Base-by-base conservation (phyloP, 441 rosid species). In the Aquilaria agallochum region DNA sequence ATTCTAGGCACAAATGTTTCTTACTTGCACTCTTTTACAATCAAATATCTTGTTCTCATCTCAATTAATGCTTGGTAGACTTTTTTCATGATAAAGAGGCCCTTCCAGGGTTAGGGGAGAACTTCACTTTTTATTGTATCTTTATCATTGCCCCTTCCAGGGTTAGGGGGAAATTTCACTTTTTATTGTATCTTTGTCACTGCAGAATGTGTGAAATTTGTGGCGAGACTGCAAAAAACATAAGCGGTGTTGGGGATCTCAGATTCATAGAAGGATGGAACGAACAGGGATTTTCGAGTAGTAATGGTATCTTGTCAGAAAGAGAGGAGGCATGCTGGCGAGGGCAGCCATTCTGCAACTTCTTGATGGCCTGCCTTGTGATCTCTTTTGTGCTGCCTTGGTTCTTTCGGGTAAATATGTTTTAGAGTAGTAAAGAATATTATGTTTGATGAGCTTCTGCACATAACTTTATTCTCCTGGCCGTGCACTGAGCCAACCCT, bases 121-220 rank as follows among this genome's bases (percentile, higher is more conserved):
- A 20, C 27, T 20, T 20, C 27, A 20, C 27, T 20, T 20, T 20
- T 20, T 20, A 20, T 20, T 20, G 27, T 20, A 20, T 20, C 27
- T 20, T 20, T 20, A 20, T 20, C 27, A 20, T 20, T 20, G 27
- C 27, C 27, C 27, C 27, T 20, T 20, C 27, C 27, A 20, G 27
- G 27, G 27, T 20, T 20, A 20, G 27, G 27, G 27, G 27, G 27
- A 20, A 20, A 20, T 20, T 20, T 20, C 27, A 20, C 27, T 61
- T 54, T 15, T 59, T 54, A 42, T 13, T 53, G 46, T 56, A 40
- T 55, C 0, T 34, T 50, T 9, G 27, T 42, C 51, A 9, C 50
- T 72, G 74, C 80, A 87, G 94, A 69, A 55, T 65, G 11, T 87
- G 94, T 12, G 94, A 87, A 74, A 87, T 87, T 51, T 84, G 94